Evolutionary conservation across 192 early-diverging fungal genomes (phyloP).

Genomic region (Chytriomyces sp.): DNA sequence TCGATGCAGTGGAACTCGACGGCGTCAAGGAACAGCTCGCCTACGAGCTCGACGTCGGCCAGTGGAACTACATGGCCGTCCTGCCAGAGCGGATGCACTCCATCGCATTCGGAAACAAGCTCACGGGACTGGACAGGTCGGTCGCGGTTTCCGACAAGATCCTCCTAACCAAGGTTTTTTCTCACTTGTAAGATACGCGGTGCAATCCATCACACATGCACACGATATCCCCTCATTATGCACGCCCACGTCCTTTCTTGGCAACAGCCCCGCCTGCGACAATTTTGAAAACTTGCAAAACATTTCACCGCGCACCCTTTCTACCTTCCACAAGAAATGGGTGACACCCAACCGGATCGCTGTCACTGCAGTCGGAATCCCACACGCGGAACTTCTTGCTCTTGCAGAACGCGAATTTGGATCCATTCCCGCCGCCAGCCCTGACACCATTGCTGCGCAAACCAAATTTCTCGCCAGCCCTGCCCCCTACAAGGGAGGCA

Average conservation of each 20-base stretch:
- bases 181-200: not conserved
- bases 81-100: slow-evolving; percentile 87
- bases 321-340: slow-evolving; percentile 76
- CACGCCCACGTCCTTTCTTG: slow-evolving; percentile 71
- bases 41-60: slow-evolving; percentile 89
- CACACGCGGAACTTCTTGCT: slow-evolving; percentile 80
- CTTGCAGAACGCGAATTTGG: slow-evolving; percentile 77
- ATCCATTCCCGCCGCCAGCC: slow-evolving; percentile 45
- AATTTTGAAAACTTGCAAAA: slow-evolving; percentile 57
- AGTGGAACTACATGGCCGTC: slow-evolving; percentile 81
- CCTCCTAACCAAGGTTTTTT: not conserved
- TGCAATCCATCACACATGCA: slow-evolving; percentile 18
- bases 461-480: slow-evolving; percentile 36
- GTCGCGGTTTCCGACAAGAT: not conserved
- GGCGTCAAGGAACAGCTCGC: slow-evolving; percentile 74
- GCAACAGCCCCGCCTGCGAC: slow-evolving; percentile 77
- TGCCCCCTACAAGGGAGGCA: slow-evolving; percentile 81
- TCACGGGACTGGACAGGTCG: not conserved
- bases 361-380: slow-evolving; percentile 81
- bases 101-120: slow-evolving; percentile 61
- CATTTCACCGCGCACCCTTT: slow-evolving; percentile 71
- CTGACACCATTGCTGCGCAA: slow-evolving; percentile 36
- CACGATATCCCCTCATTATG: slow-evolving; percentile 17
- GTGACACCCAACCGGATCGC: slow-evolving; percentile 91
- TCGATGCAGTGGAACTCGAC: slow-evolving; percentile 76